These are phyloP conservation scores for Thalassiosira pacifica DNA, from an alignment of 352 stramenopile genomes.

Conservation along the genomic window DNA sequence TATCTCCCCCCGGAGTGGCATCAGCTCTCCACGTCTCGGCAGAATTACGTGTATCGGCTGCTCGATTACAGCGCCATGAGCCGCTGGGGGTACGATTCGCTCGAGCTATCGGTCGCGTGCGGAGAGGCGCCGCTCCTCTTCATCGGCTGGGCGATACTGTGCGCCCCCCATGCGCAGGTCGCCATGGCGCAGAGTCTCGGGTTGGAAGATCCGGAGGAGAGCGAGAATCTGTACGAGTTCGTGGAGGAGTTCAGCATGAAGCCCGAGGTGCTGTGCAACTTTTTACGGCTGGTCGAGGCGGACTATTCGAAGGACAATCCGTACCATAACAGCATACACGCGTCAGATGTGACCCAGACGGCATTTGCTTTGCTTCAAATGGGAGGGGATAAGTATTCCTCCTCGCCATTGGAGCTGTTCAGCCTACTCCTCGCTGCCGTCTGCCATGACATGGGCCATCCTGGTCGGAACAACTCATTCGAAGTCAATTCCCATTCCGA, in stretches of 20 bases:
- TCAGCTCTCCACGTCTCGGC: not conserved
- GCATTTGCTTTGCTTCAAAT: conserved; percentile 64
- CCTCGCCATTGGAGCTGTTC: conserved; percentile 50
- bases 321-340: conserved; percentile 80
- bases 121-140: conserved; percentile 59
- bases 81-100: not conserved
- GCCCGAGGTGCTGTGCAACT: conserved; percentile 54
- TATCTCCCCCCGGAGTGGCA: not conserved
- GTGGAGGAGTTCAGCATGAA: conserved; percentile 57
- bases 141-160: conserved; percentile 72
- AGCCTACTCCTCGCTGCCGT: conserved; percentile 88
- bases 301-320: conserved; percentile 61
- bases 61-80: not conserved
- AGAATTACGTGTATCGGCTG: not conserved
- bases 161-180: conserved; percentile 58
- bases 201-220: not conserved
- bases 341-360: conserved; percentile 74
- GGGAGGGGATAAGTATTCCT: conserved; percentile 22
- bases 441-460: conserved; percentile 92
- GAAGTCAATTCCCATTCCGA: conserved; percentile 88
- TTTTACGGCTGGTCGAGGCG: conserved; percentile 66
- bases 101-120: conserved; percentile 9
- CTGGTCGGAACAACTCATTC: conserved; percentile 92
- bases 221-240: conserved; percentile 44
- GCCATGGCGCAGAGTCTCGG: conserved; percentile 56